phyloP scores from a whole-genome alignment of 345 rosid species.

The Cardiospermum halicacabum region DNA sequence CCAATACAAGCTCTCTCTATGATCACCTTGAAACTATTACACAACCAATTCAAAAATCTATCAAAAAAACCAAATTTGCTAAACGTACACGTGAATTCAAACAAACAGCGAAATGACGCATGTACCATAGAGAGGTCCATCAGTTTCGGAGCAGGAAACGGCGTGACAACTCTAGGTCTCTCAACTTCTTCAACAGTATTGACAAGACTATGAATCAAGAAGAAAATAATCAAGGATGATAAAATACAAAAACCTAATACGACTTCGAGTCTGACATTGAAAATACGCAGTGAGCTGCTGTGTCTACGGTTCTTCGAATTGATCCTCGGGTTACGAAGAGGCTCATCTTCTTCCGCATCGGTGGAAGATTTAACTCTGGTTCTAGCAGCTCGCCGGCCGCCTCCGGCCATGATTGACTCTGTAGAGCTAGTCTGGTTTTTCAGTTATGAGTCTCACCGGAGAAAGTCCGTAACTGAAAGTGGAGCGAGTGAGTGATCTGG shows the following conservation, averaged over 20 bases:
- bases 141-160: slow-evolving; percentile 75
- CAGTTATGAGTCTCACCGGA: neutral
- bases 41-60: slow-evolving; percentile 8
- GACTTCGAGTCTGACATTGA: slow-evolving; percentile 32
- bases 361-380: slow-evolving; percentile 45
- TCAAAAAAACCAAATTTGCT: neutral
- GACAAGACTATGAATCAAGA: slow-evolving; percentile 32
- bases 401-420: slow-evolving; percentile 50
- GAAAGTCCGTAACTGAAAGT: too few relatives aligned
- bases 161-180: slow-evolving; percentile 71
- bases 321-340: slow-evolving; percentile 22
- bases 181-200: slow-evolving; percentile 28
- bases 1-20: slow-evolving; percentile 81
- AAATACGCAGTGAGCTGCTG: slow-evolving; percentile 26
- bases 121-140: slow-evolving; percentile 70
- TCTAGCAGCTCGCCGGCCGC: slow-evolving; percentile 50
- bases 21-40: slow-evolving; percentile 81
- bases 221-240: slow-evolving; percentile 28
- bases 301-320: slow-evolving; percentile 25
- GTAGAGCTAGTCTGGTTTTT: neutral
- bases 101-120: neutral
- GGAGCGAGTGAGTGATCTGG: neutral
- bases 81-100: neutral
- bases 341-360: slow-evolving; percentile 23
- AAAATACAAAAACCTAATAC: slow-evolving; percentile 34